These are phyloP conservation scores for Cytospora leucostoma DNA, from an alignment of 2,329 filamentous ascomycete species.

Conservation along the genomic window DNA sequence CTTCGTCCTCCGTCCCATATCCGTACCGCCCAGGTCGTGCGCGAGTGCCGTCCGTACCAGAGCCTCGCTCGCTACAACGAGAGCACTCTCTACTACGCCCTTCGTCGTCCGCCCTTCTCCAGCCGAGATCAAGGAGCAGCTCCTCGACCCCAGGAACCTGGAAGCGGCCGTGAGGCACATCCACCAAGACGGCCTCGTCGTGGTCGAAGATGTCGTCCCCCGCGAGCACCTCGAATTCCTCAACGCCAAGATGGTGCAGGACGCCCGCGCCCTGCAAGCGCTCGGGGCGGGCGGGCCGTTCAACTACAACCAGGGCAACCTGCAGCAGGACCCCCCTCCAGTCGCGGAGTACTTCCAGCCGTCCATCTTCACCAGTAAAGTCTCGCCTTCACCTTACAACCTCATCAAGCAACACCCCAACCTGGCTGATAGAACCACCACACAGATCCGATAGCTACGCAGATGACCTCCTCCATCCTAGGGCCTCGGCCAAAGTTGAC, in stretches of 20 bases:
- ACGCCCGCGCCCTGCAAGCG: slow-evolving; percentile 53
- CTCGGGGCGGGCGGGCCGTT: slow-evolving; percentile 57
- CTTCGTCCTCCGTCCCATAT: neutral
- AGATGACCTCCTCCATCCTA: slow-evolving; percentile 56
- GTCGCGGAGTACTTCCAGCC: slow-evolving; percentile 50
- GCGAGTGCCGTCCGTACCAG: neutral
- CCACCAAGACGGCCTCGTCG: slow-evolving; percentile 57
- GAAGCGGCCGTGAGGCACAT: slow-evolving; percentile 56
- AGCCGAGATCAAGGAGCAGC: slow-evolving; percentile 41
- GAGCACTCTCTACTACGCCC: slow-evolving; percentile 34
- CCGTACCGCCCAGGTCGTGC: neutral
- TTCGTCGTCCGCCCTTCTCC: slow-evolving; percentile 40
- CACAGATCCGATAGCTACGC: slow-evolving; percentile 54
- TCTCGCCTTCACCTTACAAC: too few relatives aligned
- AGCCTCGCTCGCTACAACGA: too few relatives aligned
- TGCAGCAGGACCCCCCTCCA: slow-evolving; percentile 62
- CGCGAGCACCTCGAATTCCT: slow-evolving; percentile 54
- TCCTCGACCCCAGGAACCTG: slow-evolving; percentile 51
- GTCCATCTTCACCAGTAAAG: slow-evolving; percentile 55
- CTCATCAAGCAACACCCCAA: too few relatives aligned
- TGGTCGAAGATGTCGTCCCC: slow-evolving; percentile 54
- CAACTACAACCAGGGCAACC: slow-evolving; percentile 64
- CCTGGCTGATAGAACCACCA: neutral
- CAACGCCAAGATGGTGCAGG: slow-evolving; percentile 60
- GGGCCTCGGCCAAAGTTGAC: slow-evolving; percentile 58